Conservation (phyloP, 805 yeast species). For the Kodamaea sagamina region DNA sequence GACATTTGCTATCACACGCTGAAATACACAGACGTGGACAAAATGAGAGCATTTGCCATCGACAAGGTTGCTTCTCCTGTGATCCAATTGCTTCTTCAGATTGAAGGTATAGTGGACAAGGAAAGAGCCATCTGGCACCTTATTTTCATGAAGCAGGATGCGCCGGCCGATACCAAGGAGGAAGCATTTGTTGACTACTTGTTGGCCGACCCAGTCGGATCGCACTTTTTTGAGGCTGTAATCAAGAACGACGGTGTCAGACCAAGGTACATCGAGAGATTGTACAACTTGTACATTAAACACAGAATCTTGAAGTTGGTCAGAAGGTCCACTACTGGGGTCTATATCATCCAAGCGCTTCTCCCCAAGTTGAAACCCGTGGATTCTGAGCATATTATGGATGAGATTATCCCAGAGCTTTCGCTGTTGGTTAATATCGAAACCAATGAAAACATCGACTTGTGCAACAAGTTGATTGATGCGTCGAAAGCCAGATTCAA, state of each 20-base stretch:
- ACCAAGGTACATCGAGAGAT: slow-evolving; percentile 65
- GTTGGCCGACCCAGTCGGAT: slow-evolving; percentile 86
- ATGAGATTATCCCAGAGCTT: slow-evolving; percentile 66
- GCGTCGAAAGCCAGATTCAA: slow-evolving; percentile 60
- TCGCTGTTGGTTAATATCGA: slow-evolving; percentile 50
- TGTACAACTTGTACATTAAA: slow-evolving; percentile 70
- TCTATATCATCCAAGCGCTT: slow-evolving; percentile 73
- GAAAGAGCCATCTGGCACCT: slow-evolving; percentile 71
- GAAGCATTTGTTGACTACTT: slow-evolving; percentile 82
- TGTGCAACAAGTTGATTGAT: slow-evolving; percentile 65
- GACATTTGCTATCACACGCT: slow-evolving; percentile 47
- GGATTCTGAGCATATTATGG: slow-evolving; percentile 64
- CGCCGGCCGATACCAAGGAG: slow-evolving; percentile 54
- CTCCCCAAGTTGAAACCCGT: slow-evolving; percentile 62
- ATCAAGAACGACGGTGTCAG: slow-evolving; percentile 63
- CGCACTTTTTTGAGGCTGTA: slow-evolving; percentile 81
- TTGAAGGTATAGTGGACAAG: slow-evolving; percentile 78
- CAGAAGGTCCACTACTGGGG: slow-evolving; percentile 81
- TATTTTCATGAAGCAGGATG: slow-evolving; percentile 55
- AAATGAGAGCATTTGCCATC: slow-evolving; percentile 70
- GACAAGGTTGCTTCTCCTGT: slow-evolving; percentile 88
- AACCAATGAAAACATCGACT: slow-evolving; percentile 66
- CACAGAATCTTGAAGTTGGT: slow-evolving; percentile 73
- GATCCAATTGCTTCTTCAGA: slow-evolving; percentile 70
- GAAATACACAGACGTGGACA: slow-evolving; percentile 34